Conservation (phyloP, 768 basidiomycete genomes). For the Hemileccinum impolitum region DNA sequence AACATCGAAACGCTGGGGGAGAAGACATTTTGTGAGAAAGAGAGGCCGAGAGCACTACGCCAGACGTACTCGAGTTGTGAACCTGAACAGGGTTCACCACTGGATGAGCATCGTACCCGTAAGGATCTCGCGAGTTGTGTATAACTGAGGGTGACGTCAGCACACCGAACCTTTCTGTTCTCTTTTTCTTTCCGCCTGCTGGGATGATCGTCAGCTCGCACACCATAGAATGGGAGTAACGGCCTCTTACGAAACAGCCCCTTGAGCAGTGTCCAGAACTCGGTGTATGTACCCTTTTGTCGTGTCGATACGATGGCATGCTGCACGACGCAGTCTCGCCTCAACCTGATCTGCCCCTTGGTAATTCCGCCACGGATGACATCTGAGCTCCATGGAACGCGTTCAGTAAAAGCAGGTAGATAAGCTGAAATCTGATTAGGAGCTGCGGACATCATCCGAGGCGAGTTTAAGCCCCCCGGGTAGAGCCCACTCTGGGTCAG, state of each 20-base stretch:
- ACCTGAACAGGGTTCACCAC: slow-evolving; percentile 37
- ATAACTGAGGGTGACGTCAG: slow-evolving; percentile 12
- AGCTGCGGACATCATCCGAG: neutral
- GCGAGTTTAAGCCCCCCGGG: neutral
- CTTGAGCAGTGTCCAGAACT: slow-evolving; percentile 4
- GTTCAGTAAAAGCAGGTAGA: neutral
- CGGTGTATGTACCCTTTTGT: neutral
- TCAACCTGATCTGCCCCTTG: slow-evolving; percentile 5
- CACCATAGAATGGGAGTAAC: neutral
- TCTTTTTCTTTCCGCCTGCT: neutral
- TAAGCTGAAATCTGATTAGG: neutral
- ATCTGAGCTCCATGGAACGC: neutral
- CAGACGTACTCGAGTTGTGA: slow-evolving; percentile 42
- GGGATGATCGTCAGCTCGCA: neutral
- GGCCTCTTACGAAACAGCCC: slow-evolving; percentile 5
- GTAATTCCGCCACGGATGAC: neutral
- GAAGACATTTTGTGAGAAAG: neutral
- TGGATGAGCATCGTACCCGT: slow-evolving; percentile 53
- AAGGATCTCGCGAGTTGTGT: slow-evolving; percentile 49
- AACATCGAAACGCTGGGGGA: slow-evolving; percentile 20
- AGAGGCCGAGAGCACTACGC: neutral
- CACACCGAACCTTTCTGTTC: neutral
- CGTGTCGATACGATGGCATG: neutral
- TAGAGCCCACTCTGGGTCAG: neutral
- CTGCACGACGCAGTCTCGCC: neutral